Evolutionary conservation across 2,329 filamentous ascomycete species (phyloP), one percentile per base, ranked within the genome.

Genomic region (Trichoderma cornu-damae): DNA sequence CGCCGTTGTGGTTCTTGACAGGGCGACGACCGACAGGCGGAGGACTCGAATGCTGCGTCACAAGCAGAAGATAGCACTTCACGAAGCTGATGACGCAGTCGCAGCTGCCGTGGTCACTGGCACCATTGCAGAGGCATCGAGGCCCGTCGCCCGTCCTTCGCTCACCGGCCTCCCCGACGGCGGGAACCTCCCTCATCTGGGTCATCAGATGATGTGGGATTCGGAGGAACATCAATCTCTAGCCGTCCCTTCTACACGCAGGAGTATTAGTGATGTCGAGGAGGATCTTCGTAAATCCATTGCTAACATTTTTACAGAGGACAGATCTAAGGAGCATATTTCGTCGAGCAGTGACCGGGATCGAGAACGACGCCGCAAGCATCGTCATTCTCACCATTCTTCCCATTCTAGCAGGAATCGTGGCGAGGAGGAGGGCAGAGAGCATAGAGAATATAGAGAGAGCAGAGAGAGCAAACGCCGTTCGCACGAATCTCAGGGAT

Each of bases 251-350:
- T 59, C 63, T 61, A 67, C 63, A 64, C 67, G 61, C 64, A 67
- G 62, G 66, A 67, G 65, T 65, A 68, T 68, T 68, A 70, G 66
- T 59, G 50, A 38, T 42, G 47, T 30, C 47, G 56, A 56, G 51
- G 46, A 51, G 47, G 68, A 73, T 63, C 69, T 75, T 72, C 67
- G 70, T 67, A 69, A 71, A 69, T 72, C 74, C 70, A 74, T 77
- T 77, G 74, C 80, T 83, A 77, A 83, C 79, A 73, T 77, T 68
- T 78, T 74, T 70, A 72, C 74, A 82, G 79, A 80, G 71, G 77
- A 79, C 63, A 77, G 70, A 66, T 69, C 67, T 65, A 74, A 69
- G 67, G 71, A 73, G 60, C 65, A 65, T 54, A 66, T 65, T 61
- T 69, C 69, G 58, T 67, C 70, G 44, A 69, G 65, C 62, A 61